Evolutionary conservation across 305 asterid species (phyloP).

Genomic region (Coffea humblotiana): DNA sequence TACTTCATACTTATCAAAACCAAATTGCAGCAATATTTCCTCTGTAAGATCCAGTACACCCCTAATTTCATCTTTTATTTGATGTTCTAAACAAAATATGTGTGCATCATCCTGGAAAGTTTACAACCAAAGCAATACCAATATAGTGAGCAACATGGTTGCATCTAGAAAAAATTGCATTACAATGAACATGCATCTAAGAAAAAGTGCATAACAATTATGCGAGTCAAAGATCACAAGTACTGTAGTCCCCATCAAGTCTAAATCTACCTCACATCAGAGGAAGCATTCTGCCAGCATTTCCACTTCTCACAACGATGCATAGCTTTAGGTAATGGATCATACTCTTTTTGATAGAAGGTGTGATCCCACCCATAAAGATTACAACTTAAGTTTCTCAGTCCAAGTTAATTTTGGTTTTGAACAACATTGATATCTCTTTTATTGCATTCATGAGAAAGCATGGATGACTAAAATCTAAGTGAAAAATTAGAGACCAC

Average conservation of each 20-base stretch:
- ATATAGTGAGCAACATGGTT: conserved; percentile 3
- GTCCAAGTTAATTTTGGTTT: background rate
- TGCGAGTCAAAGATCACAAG: background rate
- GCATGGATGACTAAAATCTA: background rate
- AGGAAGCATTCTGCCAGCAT: background rate
- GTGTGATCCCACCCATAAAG: background rate
- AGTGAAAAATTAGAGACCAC: background rate
- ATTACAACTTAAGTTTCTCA: background rate
- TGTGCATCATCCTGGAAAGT: conserved; percentile 92
- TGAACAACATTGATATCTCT: background rate
- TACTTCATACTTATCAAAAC: conserved; percentile 84
- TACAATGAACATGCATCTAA: background rate
- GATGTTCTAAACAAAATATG: conserved; percentile 91
- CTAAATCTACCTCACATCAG: background rate
- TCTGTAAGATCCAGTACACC: conserved; percentile 94
- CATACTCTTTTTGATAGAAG: background rate
- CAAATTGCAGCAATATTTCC: conserved; percentile 82
- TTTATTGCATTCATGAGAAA: background rate
- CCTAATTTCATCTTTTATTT: conserved; percentile 85
- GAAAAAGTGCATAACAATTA: background rate
- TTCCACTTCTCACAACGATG: background rate
- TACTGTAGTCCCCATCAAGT: background rate
- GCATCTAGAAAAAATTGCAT: background rate
- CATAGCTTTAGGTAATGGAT: background rate
- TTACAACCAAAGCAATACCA: conserved; percentile 13